Base-by-base conservation (phyloP, 345 rosid genomes). In the Populus nigra region DNA sequence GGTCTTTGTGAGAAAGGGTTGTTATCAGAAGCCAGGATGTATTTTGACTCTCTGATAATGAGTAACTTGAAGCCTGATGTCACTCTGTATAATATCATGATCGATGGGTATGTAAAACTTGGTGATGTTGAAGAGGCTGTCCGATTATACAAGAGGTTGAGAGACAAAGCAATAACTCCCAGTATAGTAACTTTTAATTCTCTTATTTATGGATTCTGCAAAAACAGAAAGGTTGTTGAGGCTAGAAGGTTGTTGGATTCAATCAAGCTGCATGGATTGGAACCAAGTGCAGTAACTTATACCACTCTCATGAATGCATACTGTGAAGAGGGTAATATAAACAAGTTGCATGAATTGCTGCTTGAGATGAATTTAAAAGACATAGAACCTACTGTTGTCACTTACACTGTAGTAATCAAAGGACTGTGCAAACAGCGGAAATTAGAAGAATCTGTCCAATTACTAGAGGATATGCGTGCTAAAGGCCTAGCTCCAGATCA, bases 261-360 rank as follows among this genome's bases (percentile, higher is more conserved):
- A 57, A 92, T 90, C 35, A 84, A 80, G 83, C 70, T 66, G 66
- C 67, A 85, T 77, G 88, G 90, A 73, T 50, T 89, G 79, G 84
- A 79, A 79, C 96, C 96, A 76, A 89, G 61, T 71, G 84, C 77
- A 8, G 82, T 88, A 77, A 89, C 94, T 27, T 92, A 92, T 63
- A 92, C 98, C 62, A 90, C 88, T 72, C 85, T 93, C 70, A 89
- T 93, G 93, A 79, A 92, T 84, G 92, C 90, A 63, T 89, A 85
- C 49, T 88, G 91, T 72, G 89, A 89, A 74, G 73, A 79, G 76
- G 88, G 90, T 74, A 78, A 88, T 72, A 73, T 77, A 9, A 69
- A 65, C 8, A 43, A 75, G 15, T 22, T 92, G 76, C 81, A 80
- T 39, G 83, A 86, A 50, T 68, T 92, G 88, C 83, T 78, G 69